Evolutionary conservation across 2,329 filamentous ascomycete genomes (phyloP).

Genomic region (Arthroderma sp.): DNA sequence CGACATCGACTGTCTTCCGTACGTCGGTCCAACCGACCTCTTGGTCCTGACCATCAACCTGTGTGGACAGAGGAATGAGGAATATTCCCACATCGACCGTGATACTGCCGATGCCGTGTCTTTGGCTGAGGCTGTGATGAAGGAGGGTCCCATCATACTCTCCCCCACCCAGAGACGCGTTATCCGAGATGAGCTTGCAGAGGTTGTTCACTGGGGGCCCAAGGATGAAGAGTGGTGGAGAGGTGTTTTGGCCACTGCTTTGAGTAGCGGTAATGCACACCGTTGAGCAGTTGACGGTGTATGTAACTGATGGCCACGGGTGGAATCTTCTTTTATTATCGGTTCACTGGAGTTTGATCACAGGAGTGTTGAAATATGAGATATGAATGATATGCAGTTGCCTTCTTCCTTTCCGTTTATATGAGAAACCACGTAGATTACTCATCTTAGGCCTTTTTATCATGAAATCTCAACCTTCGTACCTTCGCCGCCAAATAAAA

Average conservation of each 20-base stretch:
- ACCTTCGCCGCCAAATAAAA: no score
- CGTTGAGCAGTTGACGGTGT: neutral
- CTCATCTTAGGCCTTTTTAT: no score
- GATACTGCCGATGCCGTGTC: neutral
- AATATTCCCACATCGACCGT: neutral
- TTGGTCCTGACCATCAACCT: slow-evolving; percentile 9
- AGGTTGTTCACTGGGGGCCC: neutral
- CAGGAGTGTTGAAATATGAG: no score
- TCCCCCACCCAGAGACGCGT: neutral
- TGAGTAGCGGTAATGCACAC: neutral
- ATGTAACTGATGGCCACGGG: neutral
- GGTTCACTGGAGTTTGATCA: no score
- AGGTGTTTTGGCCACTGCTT: neutral
- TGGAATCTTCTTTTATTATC: neutral
- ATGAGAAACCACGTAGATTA: no score
- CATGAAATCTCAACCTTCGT: no score
- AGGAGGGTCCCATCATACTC: neutral
- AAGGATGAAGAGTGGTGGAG: slow-evolving; percentile 2
- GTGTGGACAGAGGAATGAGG: slow-evolving; percentile 6
- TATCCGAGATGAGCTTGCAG: neutral
- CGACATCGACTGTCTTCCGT: slow-evolving; percentile 5
- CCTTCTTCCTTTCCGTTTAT: no score
- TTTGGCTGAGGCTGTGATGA: neutral
- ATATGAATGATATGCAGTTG: no score
- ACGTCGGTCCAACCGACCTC: slow-evolving; percentile 8